Percentiles rank a stretch among this genome's conserved stretches.
Conservation (phyloP, 176 grass and related monocot genomes). For the Oropetium thomaeum region DNA sequence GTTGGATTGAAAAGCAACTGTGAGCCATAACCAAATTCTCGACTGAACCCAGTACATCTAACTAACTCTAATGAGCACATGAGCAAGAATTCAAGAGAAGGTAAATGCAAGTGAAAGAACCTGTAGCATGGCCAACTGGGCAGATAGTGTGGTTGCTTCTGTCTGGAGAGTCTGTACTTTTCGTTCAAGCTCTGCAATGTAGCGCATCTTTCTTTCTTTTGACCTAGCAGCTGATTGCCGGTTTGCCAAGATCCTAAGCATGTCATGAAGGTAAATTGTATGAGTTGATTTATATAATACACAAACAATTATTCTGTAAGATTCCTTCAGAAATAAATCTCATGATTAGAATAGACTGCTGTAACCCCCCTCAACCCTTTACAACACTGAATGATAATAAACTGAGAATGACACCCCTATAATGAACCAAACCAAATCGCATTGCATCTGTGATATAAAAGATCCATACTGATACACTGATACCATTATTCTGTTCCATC, state of each 20-base stretch:
- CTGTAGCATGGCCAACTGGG: constrained; percentile 83
- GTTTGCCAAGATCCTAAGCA: constrained; percentile 86
- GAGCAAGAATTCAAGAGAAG: background rate
- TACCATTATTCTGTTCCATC: background rate
- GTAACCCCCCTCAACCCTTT: background rate
- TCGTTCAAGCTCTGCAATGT: constrained; percentile 87
- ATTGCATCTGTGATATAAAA: background rate
- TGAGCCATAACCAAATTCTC: background rate
- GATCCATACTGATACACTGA: background rate
- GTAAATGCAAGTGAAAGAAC: constrained; percentile 41
- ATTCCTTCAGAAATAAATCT: background rate
- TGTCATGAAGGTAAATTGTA: background rate
- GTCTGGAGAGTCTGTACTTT: constrained; percentile 84
- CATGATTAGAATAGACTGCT: background rate
- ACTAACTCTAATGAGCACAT: background rate
- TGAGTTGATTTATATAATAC: background rate
- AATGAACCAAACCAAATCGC: background rate
- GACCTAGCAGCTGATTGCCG: constrained; percentile 95
- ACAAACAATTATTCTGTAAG: background rate
- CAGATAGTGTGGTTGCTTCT: constrained; percentile 83
- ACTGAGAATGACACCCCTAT: background rate
- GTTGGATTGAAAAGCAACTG: background rate
- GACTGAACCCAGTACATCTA: background rate
- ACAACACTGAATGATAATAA: background rate
- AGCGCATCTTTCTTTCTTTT: constrained; percentile 99